These are phyloP conservation scores for Anastatica hierochuntica DNA, from an alignment of 345 rosid species.

Conservation along the genomic window DNA sequence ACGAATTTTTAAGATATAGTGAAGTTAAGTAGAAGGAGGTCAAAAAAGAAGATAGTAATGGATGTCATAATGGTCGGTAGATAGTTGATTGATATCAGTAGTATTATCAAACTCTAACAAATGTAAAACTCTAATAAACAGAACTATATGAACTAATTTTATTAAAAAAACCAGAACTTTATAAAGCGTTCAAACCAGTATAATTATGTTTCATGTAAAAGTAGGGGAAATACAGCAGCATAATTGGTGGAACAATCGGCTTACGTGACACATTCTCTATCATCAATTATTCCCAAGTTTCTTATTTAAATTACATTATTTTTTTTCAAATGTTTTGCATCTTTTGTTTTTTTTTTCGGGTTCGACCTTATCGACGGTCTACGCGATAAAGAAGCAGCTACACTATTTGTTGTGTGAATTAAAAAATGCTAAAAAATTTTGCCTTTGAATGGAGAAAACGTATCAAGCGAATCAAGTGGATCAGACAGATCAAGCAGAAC, in stretches of 20 bases:
- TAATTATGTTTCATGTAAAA: conserved; percentile 13
- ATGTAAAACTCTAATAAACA: too few species aligned
- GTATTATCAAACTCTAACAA: too few species aligned
- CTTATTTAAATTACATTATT: background rate
- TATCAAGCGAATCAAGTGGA: too few species aligned
- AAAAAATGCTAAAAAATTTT: too few species aligned
- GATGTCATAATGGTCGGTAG: background rate
- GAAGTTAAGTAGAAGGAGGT: background rate
- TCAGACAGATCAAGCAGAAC: too few species aligned
- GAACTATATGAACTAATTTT: too few species aligned
- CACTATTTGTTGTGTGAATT: too few species aligned
- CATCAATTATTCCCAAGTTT: conserved; percentile 19
- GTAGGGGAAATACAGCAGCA: background rate
- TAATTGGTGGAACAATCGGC: conserved; percentile 14
- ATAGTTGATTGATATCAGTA: background rate
- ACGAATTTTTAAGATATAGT: background rate
- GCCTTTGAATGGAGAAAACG: too few species aligned
- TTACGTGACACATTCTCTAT: conserved; percentile 20
- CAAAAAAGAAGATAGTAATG: too few species aligned
- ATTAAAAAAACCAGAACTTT: background rate
- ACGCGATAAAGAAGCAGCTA: too few species aligned
- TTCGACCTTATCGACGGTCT: background rate
- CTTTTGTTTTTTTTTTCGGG: background rate
- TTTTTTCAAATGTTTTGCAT: background rate
- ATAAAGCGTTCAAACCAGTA: conserved; percentile 7